phyloP scores from a whole-genome alignment of 805 yeast genomes.

The Candida mattraensis region DNA sequence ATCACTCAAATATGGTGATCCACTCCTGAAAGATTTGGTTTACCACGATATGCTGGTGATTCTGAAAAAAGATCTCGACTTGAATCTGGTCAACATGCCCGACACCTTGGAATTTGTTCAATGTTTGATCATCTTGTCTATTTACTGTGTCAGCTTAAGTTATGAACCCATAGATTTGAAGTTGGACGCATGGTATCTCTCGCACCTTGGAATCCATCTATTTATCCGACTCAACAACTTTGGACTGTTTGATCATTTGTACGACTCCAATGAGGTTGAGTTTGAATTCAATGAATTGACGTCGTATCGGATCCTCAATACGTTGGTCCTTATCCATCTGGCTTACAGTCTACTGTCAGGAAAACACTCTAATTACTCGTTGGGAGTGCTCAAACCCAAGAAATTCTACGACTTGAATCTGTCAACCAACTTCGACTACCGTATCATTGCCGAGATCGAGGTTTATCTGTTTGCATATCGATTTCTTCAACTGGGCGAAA shows the following conservation, averaged over 20 bases:
- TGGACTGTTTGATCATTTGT: conserved; percentile 36
- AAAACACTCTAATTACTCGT: conserved; percentile 19
- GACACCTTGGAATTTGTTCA: conserved; percentile 61
- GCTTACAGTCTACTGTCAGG: conserved; percentile 68
- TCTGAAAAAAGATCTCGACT: conserved; percentile 49
- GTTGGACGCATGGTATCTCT: conserved; percentile 70
- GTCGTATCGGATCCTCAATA: conserved; percentile 68
- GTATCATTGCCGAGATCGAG: conserved; percentile 76
- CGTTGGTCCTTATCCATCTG: conserved; percentile 64
- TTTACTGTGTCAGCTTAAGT: conserved; percentile 63
- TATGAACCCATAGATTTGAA: conserved; percentile 41
- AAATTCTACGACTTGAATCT: conserved; percentile 47
- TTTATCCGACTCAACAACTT: conserved; percentile 53
- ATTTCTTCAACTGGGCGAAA: conserved; percentile 45
- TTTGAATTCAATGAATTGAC: conserved; percentile 48
- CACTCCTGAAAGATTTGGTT: conserved; percentile 37
- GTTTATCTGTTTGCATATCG: conserved; percentile 58
- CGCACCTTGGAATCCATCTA: conserved; percentile 64
- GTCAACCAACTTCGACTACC: conserved; percentile 77
- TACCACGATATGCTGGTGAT: conserved; percentile 46
- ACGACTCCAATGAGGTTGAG: conserved; percentile 23
- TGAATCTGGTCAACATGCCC: conserved; percentile 42
- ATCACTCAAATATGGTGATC: conserved; percentile 52
- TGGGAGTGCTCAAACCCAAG: conserved; percentile 48
- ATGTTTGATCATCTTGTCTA: conserved; percentile 62